phyloP scores from a whole-genome alignment of 495 filamentous ascomycete genomes.

The Massariosphaeria phaeospora region DNA sequence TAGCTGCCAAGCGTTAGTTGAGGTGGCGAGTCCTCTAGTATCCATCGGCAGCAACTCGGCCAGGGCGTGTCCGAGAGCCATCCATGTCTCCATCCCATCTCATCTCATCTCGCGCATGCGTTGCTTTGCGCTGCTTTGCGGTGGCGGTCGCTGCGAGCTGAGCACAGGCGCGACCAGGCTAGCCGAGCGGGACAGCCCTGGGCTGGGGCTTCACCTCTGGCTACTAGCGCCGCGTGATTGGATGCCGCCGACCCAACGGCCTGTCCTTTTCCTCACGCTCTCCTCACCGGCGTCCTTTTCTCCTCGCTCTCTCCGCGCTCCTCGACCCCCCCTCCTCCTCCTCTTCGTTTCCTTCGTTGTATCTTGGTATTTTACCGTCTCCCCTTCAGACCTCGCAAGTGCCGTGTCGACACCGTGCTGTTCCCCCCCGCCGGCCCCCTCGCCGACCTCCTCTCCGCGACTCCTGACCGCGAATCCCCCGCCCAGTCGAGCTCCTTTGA shows the following conservation, averaged over 20 bases:
- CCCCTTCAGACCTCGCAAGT: conserved; percentile 24
- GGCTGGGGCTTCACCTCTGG: no score
- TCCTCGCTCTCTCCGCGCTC: neutral
- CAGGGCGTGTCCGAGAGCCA: no score
- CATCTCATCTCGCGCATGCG: no score
- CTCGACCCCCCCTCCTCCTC: conserved; percentile 1
- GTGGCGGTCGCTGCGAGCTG: no score
- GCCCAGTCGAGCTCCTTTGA: conserved; percentile 60
- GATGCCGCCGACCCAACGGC: neutral
- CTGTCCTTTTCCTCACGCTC: neutral
- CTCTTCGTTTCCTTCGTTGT: conserved; percentile 30
- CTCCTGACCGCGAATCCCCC: conserved; percentile 19
- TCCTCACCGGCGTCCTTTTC: conserved; percentile 3
- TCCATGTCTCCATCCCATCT: no score
- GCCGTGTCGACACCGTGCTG: neutral
- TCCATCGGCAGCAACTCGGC: no score
- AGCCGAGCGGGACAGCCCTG: no score
- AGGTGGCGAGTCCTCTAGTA: no score
- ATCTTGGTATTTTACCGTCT: conserved; percentile 25
- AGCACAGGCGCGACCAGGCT: no score
- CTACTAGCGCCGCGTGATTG: neutral
- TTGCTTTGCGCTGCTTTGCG: no score
- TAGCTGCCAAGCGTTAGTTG: no score
- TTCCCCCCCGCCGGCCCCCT: neutral
- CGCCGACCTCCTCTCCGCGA: neutral